Evolutionary conservation across 2,329 filamentous ascomycete genomes (phyloP), one percentile per base, ranked within the genome.

Genomic region (Calonectria pteridis): DNA sequence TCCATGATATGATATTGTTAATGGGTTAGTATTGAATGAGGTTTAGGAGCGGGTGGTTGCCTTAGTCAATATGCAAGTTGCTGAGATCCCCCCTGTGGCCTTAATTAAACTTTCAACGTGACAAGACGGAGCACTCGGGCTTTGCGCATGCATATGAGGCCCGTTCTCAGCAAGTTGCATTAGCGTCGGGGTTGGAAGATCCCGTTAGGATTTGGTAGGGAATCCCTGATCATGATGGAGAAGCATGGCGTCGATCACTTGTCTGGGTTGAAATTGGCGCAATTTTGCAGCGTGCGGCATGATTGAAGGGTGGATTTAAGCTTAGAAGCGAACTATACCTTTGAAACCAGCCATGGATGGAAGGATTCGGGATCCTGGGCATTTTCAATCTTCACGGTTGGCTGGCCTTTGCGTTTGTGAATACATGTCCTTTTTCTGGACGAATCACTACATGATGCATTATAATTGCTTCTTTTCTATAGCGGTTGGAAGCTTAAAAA

Each of bases 161-260:
- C 55, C 55, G 35, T 33, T 16, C 55, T 59, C 55, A 59, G 55
- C 55, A 59, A 59, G 33, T 59, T 59, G 55, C 55, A 59, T 59
- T 59, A 59, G 55, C 33, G 55, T 28, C 33, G n/a, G n/a, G 9
- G 28, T 7, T 26, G 9, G 31, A 16, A 37, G 23, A 31, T 11
- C 50, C 26, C 28, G 26, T 53, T 13, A 31, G 26, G 16, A 20
- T 29, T 29, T 28, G 23, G n/a, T 33, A 55, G 26, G 50, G 50
- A n/a, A n/a, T n/a, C n/a, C n/a, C n/a, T n/a, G n/a, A 53, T 31
- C 50, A 53, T 53, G 16, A 53, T 55, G 43, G 43, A 46, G 11
- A 46, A 23, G n/a, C 43, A 46, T 53, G 28, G 28, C 50, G 16
- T 20, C 50, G 50, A 53, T 53, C 50, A 18, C 50, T 53, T 16